Evolutionary conservation across 106 monocot genomes (phyloP), one percentile per base, ranked within the genome.

Genomic region (Platanthera zijinensis): DNA sequence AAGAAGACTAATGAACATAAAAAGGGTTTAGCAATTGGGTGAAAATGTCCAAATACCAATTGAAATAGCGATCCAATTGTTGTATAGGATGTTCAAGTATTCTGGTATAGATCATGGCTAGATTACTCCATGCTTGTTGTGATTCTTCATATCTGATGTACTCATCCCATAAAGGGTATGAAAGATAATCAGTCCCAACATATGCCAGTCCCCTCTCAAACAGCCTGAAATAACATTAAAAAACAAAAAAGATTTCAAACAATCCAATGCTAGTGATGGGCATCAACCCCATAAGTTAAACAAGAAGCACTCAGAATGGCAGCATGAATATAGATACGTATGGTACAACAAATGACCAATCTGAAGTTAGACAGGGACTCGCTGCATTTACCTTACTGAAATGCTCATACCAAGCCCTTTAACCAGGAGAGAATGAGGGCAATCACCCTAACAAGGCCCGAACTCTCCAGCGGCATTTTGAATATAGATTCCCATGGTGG

Each of bases 61-160:
- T 86, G 57, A 82, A 94, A 86, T 99, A 99, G 39, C 94, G 97
- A 85, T 99, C 97, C 52, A 99, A 73, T 56, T 99, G 91, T 76
- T 92, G 94, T 25, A 94, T 94, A 18, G 97, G 97, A 85, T 88
- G 86, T 77, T 94, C 94, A 19, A 99, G 75, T 54, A 99, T 90
- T 78, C 91, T 89, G 10, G 97, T 99, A 83, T 99, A 99, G 57
- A 99, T 89, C 73, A 93, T 82, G 17, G 94, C 89, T 2, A 99
- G 75, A 85, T 87, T 79, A 63, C 81, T 78, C 97, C 97, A 99
- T 32, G 87, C 89, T 72, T 94, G 94, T 17, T 82, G 94, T 72
- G 94, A 86, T 61, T 94, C 91, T 83, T 99, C 97, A 84, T 92
- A 99, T 79, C 84, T 91, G 73, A 99, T 99, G 79, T 99, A 99